phyloP scores from a whole-genome alignment of 495 filamentous ascomycete genomes.

The Glarea lozoyensis region DNA sequence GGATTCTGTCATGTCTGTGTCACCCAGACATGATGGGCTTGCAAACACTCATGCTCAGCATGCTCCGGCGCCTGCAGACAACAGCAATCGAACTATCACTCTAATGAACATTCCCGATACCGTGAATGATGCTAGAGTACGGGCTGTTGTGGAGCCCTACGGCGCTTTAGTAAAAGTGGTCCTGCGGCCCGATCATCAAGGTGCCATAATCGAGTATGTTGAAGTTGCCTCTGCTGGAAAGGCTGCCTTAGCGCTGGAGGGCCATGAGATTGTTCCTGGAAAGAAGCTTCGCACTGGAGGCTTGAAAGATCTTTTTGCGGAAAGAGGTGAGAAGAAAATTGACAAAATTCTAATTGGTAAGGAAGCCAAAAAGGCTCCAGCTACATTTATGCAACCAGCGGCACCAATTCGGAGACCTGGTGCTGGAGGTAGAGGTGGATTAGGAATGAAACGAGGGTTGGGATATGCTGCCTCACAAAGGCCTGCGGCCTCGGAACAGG shows the following conservation, averaged over 20 bases:
- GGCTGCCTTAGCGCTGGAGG: slow-evolving; percentile 65
- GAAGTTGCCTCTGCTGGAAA: slow-evolving; percentile 63
- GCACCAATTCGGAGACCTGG: slow-evolving; percentile 49
- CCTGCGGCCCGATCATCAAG: slow-evolving; percentile 68
- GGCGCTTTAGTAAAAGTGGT: slow-evolving; percentile 55
- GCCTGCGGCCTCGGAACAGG: slow-evolving; percentile 25
- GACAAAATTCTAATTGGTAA: slow-evolving; percentile 33
- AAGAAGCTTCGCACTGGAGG: slow-evolving; percentile 60
- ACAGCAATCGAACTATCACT: slow-evolving; percentile 47
- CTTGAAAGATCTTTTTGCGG: slow-evolving; percentile 55
- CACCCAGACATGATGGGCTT: slow-evolving; percentile 18
- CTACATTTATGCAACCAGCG: slow-evolving; percentile 38
- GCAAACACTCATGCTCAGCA: slow-evolving; percentile 10
- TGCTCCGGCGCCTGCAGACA: slow-evolving; percentile 31
- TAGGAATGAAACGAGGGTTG: slow-evolving; percentile 46
- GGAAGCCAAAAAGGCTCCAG: slow-evolving; percentile 30
- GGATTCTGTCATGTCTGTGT: slow-evolving; percentile 23
- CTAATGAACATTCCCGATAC: slow-evolving; percentile 64
- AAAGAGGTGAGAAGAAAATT: slow-evolving; percentile 38
- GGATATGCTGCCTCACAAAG: slow-evolving; percentile 31
- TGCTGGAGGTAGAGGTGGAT: slow-evolving; percentile 41
- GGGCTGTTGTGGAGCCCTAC: slow-evolving; percentile 53
- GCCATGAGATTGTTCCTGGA: slow-evolving; percentile 55
- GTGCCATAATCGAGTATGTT: slow-evolving; percentile 79
- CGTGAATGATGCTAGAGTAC: slow-evolving; percentile 61